phyloP scores from a whole-genome alignment of 352 stramenopile genomes.

The Phytophthora kernoviae region DNA sequence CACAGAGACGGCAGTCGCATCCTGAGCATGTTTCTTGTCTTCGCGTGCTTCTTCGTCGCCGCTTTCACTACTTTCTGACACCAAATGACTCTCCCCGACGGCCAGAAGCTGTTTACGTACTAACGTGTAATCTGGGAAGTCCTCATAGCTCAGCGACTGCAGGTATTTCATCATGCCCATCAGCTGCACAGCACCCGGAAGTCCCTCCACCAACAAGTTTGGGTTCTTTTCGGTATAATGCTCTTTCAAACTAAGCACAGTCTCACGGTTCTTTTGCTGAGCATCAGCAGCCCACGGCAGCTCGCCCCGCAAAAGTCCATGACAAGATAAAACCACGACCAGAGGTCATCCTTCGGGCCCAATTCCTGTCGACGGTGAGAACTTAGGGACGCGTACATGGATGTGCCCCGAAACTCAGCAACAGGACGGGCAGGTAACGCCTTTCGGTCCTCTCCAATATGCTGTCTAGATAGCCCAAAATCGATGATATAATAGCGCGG shows the following conservation, averaged over 20 bases:
- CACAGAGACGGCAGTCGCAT: constrained; percentile 17
- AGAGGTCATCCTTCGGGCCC: constrained; percentile 86
- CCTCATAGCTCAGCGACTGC: constrained; percentile 72
- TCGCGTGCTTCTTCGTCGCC: constrained; percentile 30
- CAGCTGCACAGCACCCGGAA: constrained; percentile 69
- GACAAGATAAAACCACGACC: constrained; percentile 91
- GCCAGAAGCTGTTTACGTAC: constrained; percentile 40
- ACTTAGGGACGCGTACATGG: constrained; percentile 89
- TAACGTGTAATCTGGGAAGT: constrained; percentile 69
- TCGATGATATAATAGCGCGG: constrained; percentile 82
- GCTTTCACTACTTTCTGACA: constrained; percentile 34
- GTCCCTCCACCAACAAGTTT: constrained; percentile 69
- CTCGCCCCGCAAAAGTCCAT: constrained; percentile 89
- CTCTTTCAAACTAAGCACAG: constrained; percentile 81
- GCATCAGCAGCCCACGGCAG: constrained; percentile 83
- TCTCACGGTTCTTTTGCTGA: constrained; percentile 84
- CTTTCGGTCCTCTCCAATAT: constrained; percentile 64
- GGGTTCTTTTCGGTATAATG: constrained; percentile 83
- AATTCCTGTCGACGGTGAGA: constrained; percentile 82
- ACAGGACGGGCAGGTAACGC: constrained; percentile 61
- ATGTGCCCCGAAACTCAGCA: constrained; percentile 88
- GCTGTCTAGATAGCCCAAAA: constrained; percentile 84
- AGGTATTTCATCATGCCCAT: constrained; percentile 83
- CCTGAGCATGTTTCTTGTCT: constrained; percentile 25
- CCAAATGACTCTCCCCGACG: constrained; percentile 26